Base-by-base conservation (phyloP, 257 asterid species). In the Apocynum venetum region DNA sequence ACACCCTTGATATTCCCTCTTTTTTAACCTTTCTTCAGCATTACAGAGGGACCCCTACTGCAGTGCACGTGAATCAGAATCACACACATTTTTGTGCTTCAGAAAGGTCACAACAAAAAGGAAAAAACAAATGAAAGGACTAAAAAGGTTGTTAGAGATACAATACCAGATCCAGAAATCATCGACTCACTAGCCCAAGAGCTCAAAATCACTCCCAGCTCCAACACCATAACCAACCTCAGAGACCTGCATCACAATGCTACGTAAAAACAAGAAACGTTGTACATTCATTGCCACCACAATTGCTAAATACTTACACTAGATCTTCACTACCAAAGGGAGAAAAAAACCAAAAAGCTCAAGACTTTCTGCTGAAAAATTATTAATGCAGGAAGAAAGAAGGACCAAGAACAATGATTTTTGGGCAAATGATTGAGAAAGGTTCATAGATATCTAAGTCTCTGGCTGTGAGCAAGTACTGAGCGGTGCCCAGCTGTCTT, bases 91-190 rank as follows among this genome's bases (percentile, higher is more conserved):
- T 38, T 56, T 13, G 55, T 35, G 51, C 25, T 59, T 47, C 52
- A 17, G 7, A 15, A 51, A 40, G 8, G 47, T 35, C 36, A 31
- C 8, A 6, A 41, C n/a, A 51, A 68, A 65, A 53, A 44, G 56
- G 4, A 20, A 52, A 69, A 17, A 46, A 41, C 51, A 49, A 43
- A 35, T 41, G 36, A 40, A 40, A 38, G 65, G 73, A 65, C 4
- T 1, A 40, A 6, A 56, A 56, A 20, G 63, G 46, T n/a, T 31
- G 65, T 38, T 9, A 38, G 75, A 19, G 19, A 44, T 17, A 8
- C 51, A 47, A 49, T 61, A 72, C 49, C 77, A 78, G 81, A 78
- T 78, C 81, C 81, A 78, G 73, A 14, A 71, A 78, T 43, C 38
- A 71, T 72, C 56, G 49, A 63, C 77, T 57, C 57, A 9, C 17